Percentiles rank a stretch among this genome's conserved stretches.
Evolutionary conservation across 2,329 filamentous ascomycete genomes (phyloP).

Genomic region (Aspergillus glaucus): DNA sequence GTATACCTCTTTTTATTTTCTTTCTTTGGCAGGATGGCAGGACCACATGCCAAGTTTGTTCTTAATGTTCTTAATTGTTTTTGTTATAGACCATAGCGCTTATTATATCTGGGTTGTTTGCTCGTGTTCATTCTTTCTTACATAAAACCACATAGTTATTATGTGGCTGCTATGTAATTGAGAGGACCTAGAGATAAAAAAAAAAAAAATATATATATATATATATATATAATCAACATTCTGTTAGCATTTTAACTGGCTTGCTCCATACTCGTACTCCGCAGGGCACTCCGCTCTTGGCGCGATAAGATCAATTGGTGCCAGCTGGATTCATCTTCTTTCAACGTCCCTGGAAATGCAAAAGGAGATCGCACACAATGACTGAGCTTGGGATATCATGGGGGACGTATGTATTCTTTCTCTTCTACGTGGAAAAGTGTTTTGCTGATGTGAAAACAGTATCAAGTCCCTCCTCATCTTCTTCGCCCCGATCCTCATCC

Average conservation of each 20-base stretch:
- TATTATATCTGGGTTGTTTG: no score
- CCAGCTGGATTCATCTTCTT: conserved; percentile 10
- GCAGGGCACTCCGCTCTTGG: conserved; percentile 7
- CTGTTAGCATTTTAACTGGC: no score
- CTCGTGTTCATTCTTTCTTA: no score
- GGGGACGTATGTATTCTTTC: conserved; percentile 21
- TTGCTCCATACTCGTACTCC: no score
- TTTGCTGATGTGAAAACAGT: conserved; percentile 20
- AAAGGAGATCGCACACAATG: conserved; percentile 14
- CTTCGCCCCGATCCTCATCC: conserved; percentile 37
- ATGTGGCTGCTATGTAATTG: no score
- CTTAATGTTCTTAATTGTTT: no score
- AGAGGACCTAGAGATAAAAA: no score
- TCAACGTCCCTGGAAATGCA: conserved; percentile 1
- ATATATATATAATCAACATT: no score
- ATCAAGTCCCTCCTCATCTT: conserved; percentile 39
- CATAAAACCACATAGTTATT: no score
- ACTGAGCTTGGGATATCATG: conserved; percentile 23
- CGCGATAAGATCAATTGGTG: conserved; percentile 10
- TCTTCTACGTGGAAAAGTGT: background rate
- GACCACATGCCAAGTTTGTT: no score
- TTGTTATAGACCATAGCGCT: no score
- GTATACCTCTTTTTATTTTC: background rate
- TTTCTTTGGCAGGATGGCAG: background rate
- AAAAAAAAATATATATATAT: no score